These are phyloP conservation scores for Eustoma russellianum DNA, from an alignment of 257 asterid species.

Conservation along the genomic window DNA sequence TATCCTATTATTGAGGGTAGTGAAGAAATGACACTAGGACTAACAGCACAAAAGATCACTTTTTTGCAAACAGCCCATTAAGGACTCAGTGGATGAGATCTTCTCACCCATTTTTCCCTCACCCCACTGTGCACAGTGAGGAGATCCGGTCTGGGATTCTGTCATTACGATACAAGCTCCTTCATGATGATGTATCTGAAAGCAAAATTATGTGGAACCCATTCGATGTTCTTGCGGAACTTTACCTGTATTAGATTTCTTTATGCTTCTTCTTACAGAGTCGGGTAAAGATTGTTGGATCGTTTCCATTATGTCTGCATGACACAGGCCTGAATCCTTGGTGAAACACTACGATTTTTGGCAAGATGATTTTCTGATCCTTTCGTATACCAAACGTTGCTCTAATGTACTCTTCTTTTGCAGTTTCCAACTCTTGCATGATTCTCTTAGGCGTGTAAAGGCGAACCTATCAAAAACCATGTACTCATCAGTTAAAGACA, in stretches of 20 bases:
- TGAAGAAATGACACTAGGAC: no score
- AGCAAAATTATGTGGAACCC: constrained; percentile 72
- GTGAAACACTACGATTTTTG: constrained; percentile 59
- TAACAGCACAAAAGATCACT: not conserved
- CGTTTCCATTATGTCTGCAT: constrained; percentile 55
- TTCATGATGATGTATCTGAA: constrained; percentile 79
- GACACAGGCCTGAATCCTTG: constrained; percentile 62
- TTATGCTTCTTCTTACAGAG: constrained; percentile 50
- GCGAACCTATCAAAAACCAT: constrained; percentile 47
- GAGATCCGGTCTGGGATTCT: not conserved
- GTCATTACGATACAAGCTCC: constrained; percentile 27
- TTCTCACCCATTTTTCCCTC: no score
- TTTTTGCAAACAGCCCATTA: not conserved
- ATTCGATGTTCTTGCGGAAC: constrained; percentile 58
- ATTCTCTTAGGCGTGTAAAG: constrained; percentile 66
- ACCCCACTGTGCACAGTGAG: no score
- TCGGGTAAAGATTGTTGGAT: constrained; percentile 65
- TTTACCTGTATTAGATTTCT: constrained; percentile 61
- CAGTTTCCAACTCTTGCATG: constrained; percentile 72
- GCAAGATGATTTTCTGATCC: constrained; percentile 66
- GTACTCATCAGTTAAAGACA: not conserved
- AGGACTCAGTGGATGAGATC: no score
- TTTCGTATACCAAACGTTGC: constrained; percentile 80
- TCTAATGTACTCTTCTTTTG: constrained; percentile 85
- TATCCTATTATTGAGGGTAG: no score